These are phyloP conservation scores for Hyaloscypha hepaticicola DNA, from an alignment of 495 filamentous ascomycete species.

Conservation along the genomic window DNA sequence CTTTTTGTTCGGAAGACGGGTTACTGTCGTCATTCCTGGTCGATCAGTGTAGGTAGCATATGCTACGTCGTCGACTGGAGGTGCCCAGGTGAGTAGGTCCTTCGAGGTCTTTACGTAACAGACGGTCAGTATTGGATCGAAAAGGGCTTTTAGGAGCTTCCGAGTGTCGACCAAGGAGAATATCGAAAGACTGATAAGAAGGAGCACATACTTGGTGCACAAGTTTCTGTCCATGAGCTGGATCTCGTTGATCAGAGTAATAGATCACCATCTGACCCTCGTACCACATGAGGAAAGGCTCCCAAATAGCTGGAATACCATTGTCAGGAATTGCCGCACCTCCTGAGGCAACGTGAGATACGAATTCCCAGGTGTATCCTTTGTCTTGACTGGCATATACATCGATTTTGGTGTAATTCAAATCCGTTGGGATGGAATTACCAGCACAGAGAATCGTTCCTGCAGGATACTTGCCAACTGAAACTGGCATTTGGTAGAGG, in stretches of 20 bases:
- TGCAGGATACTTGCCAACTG: conserved; percentile 52
- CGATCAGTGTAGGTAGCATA: conserved; percentile 59
- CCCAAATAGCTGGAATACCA: conserved; percentile 67
- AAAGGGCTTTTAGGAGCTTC: not conserved
- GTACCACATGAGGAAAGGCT: conserved; percentile 61
- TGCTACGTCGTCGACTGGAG: conserved; percentile 59
- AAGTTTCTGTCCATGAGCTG: conserved; percentile 64
- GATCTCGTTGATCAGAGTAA: conserved; percentile 70
- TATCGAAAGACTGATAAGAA: not conserved
- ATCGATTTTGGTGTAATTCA: conserved; percentile 64
- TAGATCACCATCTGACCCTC: conserved; percentile 59
- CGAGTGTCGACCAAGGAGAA: no score
- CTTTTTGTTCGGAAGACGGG: conserved; percentile 56
- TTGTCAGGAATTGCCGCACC: conserved; percentile 60
- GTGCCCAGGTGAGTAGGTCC: conserved; percentile 57
- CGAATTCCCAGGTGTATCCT: conserved; percentile 63
- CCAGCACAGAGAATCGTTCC: conserved; percentile 64
- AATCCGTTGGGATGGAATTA: conserved; percentile 61
- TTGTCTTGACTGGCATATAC: conserved; percentile 61
- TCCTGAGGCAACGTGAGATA: conserved; percentile 63
- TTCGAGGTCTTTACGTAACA: conserved; percentile 36
- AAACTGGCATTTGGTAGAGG: conserved; percentile 57
- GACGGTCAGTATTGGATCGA: not conserved
- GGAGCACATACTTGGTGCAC: conserved; percentile 39
- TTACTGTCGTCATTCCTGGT: conserved; percentile 63